Conservation (phyloP, 345 rosid genomes). For the Cardamine chenopodiifolia region DNA sequence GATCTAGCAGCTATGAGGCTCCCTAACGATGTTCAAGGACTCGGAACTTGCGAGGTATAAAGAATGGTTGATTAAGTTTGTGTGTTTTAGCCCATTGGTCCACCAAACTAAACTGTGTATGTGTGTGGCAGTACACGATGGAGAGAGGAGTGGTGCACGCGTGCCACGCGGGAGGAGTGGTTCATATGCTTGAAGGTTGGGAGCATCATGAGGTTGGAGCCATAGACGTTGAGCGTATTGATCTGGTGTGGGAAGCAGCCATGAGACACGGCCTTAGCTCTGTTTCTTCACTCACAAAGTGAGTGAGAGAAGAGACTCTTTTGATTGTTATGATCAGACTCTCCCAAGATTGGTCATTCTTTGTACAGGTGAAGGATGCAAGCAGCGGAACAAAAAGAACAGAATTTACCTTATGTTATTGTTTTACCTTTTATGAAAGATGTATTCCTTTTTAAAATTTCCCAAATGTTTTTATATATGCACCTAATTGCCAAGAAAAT, state of each 20-base stretch:
- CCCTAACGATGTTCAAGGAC: conserved; percentile 85
- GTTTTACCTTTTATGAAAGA: conserved; percentile 1
- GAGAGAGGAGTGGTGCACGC: conserved; percentile 97
- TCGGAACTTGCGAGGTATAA: conserved; percentile 85
- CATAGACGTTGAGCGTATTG: conserved; percentile 81
- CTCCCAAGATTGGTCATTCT: conserved; percentile 31
- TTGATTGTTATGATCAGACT: conserved; percentile 15
- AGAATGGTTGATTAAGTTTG: not conserved
- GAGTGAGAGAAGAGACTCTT: not conserved
- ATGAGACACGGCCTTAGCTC: conserved; percentile 74
- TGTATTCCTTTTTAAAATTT: conserved; percentile 17
- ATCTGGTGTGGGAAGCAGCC: conserved; percentile 91
- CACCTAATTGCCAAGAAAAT: conserved; percentile 3
- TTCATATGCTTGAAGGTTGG: conserved; percentile 89
- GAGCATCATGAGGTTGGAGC: conserved; percentile 96
- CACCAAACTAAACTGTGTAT: not conserved
- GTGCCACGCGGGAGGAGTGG: conserved; percentile 98
- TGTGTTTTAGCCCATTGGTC: not conserved
- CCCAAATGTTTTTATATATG: not conserved
- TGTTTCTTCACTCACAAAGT: conserved; percentile 45
- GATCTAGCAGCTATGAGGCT: conserved; percentile 98
- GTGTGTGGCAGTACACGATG: conserved; percentile 80
- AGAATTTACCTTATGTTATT: conserved; percentile 30
- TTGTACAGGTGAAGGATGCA: conserved; percentile 39
- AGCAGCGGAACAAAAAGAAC: not conserved